Percentiles rank a stretch among this genome's conserved stretches.
These are phyloP conservation scores for Biscogniauxia mediterranea DNA, from an alignment of 2,329 filamentous ascomycete genomes.

Conservation along the genomic window DNA sequence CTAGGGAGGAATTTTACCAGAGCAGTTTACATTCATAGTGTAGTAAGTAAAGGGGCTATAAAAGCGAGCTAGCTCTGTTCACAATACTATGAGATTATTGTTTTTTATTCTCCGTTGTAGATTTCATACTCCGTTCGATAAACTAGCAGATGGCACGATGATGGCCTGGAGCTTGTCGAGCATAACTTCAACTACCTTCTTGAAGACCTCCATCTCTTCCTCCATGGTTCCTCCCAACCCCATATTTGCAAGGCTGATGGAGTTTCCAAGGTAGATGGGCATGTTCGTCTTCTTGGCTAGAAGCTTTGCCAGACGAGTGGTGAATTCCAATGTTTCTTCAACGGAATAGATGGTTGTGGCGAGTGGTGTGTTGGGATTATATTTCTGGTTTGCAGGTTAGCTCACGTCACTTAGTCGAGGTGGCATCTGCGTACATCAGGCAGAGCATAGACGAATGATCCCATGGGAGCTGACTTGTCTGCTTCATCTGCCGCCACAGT, in stretches of 20 bases:
- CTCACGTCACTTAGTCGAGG: constrained; percentile 6
- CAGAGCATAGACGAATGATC: constrained; percentile 91
- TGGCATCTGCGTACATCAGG: constrained; percentile 65
- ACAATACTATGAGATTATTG: too few relatives aligned
- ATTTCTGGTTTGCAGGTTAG: constrained; percentile 38
- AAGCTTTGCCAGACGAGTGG: constrained; percentile 79
- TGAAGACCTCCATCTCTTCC: constrained; percentile 91
- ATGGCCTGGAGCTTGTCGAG: constrained; percentile 49
- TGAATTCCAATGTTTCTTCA: constrained; percentile 79
- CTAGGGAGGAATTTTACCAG: too few relatives aligned
- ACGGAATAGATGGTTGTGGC: constrained; percentile 77
- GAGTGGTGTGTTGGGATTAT: constrained; percentile 60
- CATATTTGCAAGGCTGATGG: constrained; percentile 71
- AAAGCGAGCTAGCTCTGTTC: too few relatives aligned
- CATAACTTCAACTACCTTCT: constrained; percentile 69
- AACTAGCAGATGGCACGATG: constrained; percentile 12
- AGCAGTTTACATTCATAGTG: too few relatives aligned
- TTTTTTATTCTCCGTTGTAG: background rate
- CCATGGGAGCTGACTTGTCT: constrained; percentile 58
- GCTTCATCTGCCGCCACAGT: constrained; percentile 54
- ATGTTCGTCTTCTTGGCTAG: constrained; percentile 69
- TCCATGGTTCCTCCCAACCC: constrained; percentile 80
- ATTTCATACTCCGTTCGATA: background rate
- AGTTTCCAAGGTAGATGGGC: constrained; percentile 89
- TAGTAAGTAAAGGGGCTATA: too few relatives aligned